Base-by-base conservation (phyloP, 1,139 yeast species). In the Taphrina pruni region DNA sequence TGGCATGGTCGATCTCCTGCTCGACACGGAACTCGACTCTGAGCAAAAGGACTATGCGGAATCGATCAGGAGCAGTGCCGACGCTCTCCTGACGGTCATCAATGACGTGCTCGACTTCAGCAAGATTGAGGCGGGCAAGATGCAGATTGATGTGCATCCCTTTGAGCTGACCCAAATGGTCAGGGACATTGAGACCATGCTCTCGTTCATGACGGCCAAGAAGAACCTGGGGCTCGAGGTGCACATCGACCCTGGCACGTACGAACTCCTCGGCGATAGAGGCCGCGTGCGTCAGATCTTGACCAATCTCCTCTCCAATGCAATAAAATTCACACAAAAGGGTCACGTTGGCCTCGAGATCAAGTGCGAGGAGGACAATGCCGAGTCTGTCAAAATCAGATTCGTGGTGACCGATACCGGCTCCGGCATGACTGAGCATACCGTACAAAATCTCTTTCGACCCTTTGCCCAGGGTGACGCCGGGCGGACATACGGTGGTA, bases 1-100 rank as follows among this genome's bases (percentile, higher is more conserved):
- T 64, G 97, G 97, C 71, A 90, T 92, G 97, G 89, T 96, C 0
- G 88, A 95, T 14, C 89, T 92, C 73, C 90, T 97, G 6, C 81
- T 89, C 70, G 94, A 88, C 73, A 89, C 95, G 8, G 90, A 88
- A 71, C 80, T 89, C 72, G 86, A 90, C 11, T 90, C 87, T 75
- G 89, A 89, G 75, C 95, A 89, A 77, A 81, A 92, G 73, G 93
- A 88, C 78, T 88, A 88, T 88, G 83, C 89, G 71, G 87, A 89
- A 54, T 89, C 89, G 74, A 92, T 89, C 43, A 89, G 88, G 75
- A 87, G 88, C 74, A 83, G 89, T 73, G 91, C 93, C 8, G 89
- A 88, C 73, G 88, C 93, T 0, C 81, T 89, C 72, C 82, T 89
- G 75, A 88, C 91, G n/a, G 89, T 89, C 70, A 89, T 89, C 75